Base-by-base conservation (phyloP, 176 grass and related monocot species). In the Miscanthus lutarioriparius region DNA sequence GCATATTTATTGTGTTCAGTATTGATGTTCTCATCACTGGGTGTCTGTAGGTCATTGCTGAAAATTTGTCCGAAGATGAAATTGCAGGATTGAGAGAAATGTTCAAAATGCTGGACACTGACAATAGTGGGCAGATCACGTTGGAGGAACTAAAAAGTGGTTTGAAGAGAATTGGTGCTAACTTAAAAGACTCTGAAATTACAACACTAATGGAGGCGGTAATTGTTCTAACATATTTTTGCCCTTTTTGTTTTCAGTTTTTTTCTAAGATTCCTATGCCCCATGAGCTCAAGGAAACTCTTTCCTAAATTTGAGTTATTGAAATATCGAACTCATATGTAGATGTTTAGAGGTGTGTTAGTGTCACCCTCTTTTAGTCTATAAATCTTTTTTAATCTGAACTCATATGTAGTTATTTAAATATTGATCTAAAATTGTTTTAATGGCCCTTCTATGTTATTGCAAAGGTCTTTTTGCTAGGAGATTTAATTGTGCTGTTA, bases 121-220 rank as follows among this genome's bases (percentile, higher is more conserved):
- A 98, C 45, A 95, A 98, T 76, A 98, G 95, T 88, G 95, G 95
- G 25, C 90, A 98, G 17, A 98, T 98, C 72, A 95, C 95, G n/a
- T 85, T 91, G 79, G 91, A 98, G 73, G 92, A 98, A 90, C 81
- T 97, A 67, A 97, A 88, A 86, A 72, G 16, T 58, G 95, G 95
- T 32, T 84, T 98, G 79, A 80, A 87, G 77, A 94, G 89, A 85
- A 85, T 93, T 76, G 95, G 95, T 84, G 92, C 95, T 37, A 93
- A 93, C 77, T 88, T 98, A 49, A 93, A 98, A 64, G 95, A 98
- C 12, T 90, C 92, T 0, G 95, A 98, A 91, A 98, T 98, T 84
- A 74, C 68, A 62, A 86, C 72, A 68, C 85, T 98, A 75, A 98
- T 98, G 95, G 91, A 91, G 66, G 95, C 95, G 70, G 95, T 98